A percentile compares a stretch with the other conserved stretches of the same genome.
Evolutionary conservation across 2,329 filamentous ascomycete species (phyloP).

Genomic region (Balansia obtecta): DNA sequence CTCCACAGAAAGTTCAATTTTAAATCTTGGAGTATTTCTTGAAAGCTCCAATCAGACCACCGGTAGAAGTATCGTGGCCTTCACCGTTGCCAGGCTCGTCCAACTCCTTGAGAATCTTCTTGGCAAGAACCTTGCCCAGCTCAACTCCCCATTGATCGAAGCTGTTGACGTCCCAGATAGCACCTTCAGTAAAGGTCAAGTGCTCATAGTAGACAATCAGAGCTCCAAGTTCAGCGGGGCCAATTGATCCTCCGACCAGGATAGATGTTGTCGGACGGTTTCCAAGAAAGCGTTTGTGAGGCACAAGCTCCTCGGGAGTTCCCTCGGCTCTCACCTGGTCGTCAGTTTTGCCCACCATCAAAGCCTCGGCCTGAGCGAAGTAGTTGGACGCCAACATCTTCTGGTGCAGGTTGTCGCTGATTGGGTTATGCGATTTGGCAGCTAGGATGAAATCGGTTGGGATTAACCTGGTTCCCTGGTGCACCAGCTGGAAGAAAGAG

Average conservation of each 20-base stretch:
- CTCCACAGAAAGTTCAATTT: constrained; percentile 8
- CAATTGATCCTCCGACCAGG: constrained; percentile 79
- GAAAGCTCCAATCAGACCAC: constrained; percentile 81
- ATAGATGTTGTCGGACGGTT: constrained; percentile 96
- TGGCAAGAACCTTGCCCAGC: constrained; percentile 89
- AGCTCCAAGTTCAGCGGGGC: constrained; percentile 83
- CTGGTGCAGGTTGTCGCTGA: constrained; percentile 86
- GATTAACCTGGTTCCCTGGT: constrained; percentile 98
- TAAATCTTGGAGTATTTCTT: constrained; percentile 56
- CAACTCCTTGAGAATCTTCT: constrained; percentile 79
- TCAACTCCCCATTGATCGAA: constrained; percentile 99
- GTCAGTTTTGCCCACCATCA: constrained; percentile 83
- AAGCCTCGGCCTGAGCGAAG: constrained; percentile 76
- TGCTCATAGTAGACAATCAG: constrained; percentile 99
- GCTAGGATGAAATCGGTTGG: constrained; percentile 97
- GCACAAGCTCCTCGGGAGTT: constrained; percentile 60
- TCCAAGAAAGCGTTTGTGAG: constrained; percentile 98
- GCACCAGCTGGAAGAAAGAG: constrained; percentile 98
- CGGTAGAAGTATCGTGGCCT: constrained; percentile 78
- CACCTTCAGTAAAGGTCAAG: constrained; percentile 93
- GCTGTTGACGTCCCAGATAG: constrained; percentile 98
- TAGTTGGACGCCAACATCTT: constrained; percentile 92
- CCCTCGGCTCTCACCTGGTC: constrained; percentile 69
- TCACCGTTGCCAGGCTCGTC: constrained; percentile 60
- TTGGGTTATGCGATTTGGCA: constrained; percentile 91